A percentile compares a stretch with the other conserved stretches of the same genome.
Conservation (phyloP, 2,329 filamentous ascomycete species). For the Arthrobotrys entomopaga region DNA sequence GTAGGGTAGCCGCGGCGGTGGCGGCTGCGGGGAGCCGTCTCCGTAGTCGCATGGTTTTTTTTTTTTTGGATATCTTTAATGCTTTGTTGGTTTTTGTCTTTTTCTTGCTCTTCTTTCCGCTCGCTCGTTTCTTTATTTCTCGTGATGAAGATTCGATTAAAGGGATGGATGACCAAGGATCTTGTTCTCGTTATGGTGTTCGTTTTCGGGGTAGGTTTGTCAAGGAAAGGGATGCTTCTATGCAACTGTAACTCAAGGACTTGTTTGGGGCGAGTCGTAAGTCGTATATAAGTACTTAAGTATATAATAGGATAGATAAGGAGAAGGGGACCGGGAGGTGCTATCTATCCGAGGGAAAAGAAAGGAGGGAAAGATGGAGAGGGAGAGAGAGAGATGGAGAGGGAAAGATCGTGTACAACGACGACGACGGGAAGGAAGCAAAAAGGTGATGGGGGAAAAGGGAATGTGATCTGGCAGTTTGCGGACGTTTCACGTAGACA, state of each 20-base stretch:
- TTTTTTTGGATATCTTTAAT: not conserved
- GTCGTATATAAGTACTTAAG: too few relatives aligned
- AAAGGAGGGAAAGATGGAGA: not conserved
- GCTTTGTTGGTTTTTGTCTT: not conserved
- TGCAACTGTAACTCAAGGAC: not conserved
- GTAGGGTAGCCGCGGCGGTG: slow-evolving; percentile 18
- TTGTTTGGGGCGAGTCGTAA: not conserved
- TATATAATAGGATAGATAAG: not conserved
- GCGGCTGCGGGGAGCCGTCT: slow-evolving; percentile 23
- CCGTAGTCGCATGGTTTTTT: slow-evolving; percentile 33
- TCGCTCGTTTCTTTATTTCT: not conserved
- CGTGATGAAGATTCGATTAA: not conserved
- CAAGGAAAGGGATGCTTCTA: not conserved
- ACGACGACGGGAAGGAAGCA: slow-evolving; percentile 13
- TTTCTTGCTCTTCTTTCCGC: not conserved
- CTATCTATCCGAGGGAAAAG: not conserved
- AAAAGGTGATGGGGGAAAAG: not conserved
- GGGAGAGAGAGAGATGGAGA: slow-evolving; percentile 1
- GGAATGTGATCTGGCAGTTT: slow-evolving; percentile 54
- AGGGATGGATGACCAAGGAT: not conserved
- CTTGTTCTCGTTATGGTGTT: not conserved
- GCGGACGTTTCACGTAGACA: slow-evolving; percentile 43
- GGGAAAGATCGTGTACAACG: slow-evolving; percentile 31
- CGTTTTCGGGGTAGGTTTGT: slow-evolving; percentile 1
- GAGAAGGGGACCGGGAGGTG: not conserved